These are phyloP conservation scores for Colletotrichum tanaceti DNA, from an alignment of 2,329 filamentous ascomycete species.

Conservation along the genomic window DNA sequence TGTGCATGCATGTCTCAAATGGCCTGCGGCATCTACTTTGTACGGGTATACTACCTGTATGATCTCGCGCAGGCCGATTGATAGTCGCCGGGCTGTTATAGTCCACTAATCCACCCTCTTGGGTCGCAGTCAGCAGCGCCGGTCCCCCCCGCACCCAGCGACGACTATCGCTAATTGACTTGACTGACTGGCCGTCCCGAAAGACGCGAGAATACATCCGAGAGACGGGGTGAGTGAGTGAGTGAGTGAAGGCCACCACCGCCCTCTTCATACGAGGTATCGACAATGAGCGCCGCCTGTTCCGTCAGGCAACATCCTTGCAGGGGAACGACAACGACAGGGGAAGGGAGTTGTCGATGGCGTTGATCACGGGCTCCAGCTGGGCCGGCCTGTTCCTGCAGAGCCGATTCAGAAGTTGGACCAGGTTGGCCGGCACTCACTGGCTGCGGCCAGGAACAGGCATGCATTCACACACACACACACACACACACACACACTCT, in stretches of 20 bases:
- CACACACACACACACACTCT: no score
- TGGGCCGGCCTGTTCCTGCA: conserved; percentile 27
- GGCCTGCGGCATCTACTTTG: background rate
- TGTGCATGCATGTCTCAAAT: conserved; percentile 1
- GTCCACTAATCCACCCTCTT: background rate
- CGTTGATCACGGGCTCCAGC: conserved; percentile 7
- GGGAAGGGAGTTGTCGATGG: background rate
- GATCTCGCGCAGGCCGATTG: background rate
- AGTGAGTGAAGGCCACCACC: background rate
- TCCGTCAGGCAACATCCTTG: conserved; percentile 30
- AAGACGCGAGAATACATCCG: conserved; percentile 10
- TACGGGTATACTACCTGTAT: no score
- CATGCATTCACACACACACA: conserved; percentile 7
- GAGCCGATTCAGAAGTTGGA: conserved; percentile 20
- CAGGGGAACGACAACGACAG: background rate
- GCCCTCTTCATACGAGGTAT: conserved; percentile 18
- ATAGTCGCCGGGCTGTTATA: no score
- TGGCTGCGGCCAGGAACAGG: conserved; percentile 3
- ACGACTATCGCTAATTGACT: background rate
- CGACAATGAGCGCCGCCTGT: conserved; percentile 4
- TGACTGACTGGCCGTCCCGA: background rate
- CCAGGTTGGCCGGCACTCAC: conserved; percentile 16
- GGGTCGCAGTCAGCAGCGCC: background rate
- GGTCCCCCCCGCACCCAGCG: no score
- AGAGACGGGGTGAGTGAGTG: no score